Percentiles rank a stretch among this genome's conserved stretches.
phyloP scores from a whole-genome alignment of 208 protist genomes.

The Trypanosomatidae sp. region DNA sequence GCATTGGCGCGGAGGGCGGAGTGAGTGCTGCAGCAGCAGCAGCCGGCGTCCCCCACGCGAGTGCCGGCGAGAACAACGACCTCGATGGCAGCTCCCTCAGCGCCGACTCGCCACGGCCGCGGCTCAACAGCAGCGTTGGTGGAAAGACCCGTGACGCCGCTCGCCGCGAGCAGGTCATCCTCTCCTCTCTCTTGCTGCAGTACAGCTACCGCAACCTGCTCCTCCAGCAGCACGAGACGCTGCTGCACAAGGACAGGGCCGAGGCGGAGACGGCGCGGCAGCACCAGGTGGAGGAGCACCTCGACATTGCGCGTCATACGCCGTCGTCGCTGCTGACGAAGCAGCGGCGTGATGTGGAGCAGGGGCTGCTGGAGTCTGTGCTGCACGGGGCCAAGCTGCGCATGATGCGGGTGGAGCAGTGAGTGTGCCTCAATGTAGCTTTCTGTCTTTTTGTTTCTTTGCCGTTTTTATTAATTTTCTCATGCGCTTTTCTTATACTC shows the following conservation, averaged over 20 bases:
- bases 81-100: slow-evolving; percentile 2
- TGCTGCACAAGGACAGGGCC: slow-evolving; percentile 30
- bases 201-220: slow-evolving; percentile 67
- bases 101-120: neutral
- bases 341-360: slow-evolving; percentile 63
- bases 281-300: slow-evolving; percentile 23
- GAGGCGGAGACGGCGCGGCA: slow-evolving; percentile 23
- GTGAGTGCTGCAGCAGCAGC: too few species aligned
- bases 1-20: too few species aligned
- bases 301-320: slow-evolving; percentile 10
- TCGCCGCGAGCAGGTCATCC: slow-evolving; percentile 34
- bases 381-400: slow-evolving; percentile 33
- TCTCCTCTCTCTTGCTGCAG: slow-evolving; percentile 52
- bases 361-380: slow-evolving; percentile 54
- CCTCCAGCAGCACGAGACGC: slow-evolving; percentile 60
- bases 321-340: slow-evolving; percentile 51
- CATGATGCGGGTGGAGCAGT: slow-evolving; percentile 27
- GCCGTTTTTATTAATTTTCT: too few species aligned
- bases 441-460: neutral
- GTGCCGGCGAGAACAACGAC: slow-evolving; percentile 6
- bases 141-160: slow-evolving; percentile 24
- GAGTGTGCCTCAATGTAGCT: neutral
- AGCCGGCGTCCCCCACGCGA: too few species aligned
- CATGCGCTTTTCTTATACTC: too few species aligned
- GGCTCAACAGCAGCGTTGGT: neutral